Evolutionary conservation across 116 monocot genomes (phyloP).

Genomic region (Cymodocea nodosa): DNA sequence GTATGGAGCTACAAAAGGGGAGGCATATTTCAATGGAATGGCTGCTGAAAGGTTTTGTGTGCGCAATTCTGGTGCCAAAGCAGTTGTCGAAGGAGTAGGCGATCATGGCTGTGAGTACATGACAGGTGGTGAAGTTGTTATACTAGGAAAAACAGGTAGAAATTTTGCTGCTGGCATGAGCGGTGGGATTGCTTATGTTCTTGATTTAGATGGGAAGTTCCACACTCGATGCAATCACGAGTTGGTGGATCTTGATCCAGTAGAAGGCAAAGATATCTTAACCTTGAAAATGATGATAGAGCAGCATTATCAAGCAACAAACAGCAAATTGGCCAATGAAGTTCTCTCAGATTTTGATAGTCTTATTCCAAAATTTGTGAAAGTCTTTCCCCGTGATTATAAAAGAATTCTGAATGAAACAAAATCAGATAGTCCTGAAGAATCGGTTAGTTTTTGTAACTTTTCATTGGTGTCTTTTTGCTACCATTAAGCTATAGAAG

Average conservation of each 20-base stretch:
- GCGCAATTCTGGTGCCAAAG: constrained; percentile 92
- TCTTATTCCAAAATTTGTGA: constrained; percentile 78
- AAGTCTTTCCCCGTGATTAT: constrained; percentile 93
- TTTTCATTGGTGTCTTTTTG: neutral
- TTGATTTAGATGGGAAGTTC: constrained; percentile 75
- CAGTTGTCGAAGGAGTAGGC: constrained; percentile 97
- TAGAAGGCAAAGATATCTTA: constrained; percentile 72
- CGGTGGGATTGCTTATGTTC: constrained; percentile 90
- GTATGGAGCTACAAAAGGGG: constrained; percentile 88
- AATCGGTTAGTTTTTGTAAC: constrained; percentile 3
- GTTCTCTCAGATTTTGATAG: constrained; percentile 55
- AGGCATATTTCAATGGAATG: constrained; percentile 98
- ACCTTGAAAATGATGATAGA: constrained; percentile 79
- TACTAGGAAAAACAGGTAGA: constrained; percentile 89
- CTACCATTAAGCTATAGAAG: neutral
- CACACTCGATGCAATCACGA: constrained; percentile 61
- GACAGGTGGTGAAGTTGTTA: constrained; percentile 88
- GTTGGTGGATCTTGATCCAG: constrained; percentile 74
- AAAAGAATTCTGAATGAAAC: constrained; percentile 51
- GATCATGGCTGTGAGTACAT: constrained; percentile 99
- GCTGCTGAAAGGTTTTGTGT: constrained; percentile 99
- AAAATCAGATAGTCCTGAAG: constrained; percentile 47
- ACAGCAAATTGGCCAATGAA: constrained; percentile 54
- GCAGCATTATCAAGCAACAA: constrained; percentile 76
- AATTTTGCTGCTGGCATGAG: constrained; percentile 99